Percentiles rank a stretch among this genome's conserved stretches.
phyloP scores from a whole-genome alignment of 176 grass and related monocot species.

The Bolboschoenus planiculmis region DNA sequence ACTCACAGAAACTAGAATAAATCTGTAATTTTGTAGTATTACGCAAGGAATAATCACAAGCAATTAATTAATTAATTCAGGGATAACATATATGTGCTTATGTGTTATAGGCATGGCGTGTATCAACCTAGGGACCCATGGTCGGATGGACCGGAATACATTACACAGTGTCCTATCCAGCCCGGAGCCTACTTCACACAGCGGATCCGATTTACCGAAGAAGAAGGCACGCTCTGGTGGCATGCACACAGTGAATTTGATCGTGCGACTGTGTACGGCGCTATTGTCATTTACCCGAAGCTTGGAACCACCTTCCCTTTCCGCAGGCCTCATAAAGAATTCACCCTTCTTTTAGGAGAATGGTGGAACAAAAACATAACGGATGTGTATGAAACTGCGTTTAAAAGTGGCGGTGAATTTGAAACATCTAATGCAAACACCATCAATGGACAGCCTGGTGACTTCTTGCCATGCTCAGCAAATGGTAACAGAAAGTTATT shows the following conservation, averaged over 20 bases:
- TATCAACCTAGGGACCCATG: constrained; percentile 45
- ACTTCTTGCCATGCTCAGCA: constrained; percentile 5
- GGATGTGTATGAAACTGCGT: too few relatives aligned
- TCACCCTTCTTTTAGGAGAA: constrained; percentile 53
- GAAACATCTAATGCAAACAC: constrained; percentile 40
- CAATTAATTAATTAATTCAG: too few relatives aligned
- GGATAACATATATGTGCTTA: too few relatives aligned
- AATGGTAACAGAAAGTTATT: constrained; percentile 5
- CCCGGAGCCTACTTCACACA: constrained; percentile 45
- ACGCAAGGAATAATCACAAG: too few relatives aligned
- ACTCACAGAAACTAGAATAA: too few relatives aligned
- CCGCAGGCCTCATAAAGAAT: constrained; percentile 44
- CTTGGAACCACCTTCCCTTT: constrained; percentile 47
- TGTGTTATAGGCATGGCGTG: constrained; percentile 45
- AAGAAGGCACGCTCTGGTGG: constrained; percentile 84
- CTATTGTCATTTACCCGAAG: constrained; percentile 42
- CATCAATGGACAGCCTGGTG: constrained; percentile 40
- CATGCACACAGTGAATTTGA: constrained; percentile 51
- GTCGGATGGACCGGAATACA: constrained; percentile 48
- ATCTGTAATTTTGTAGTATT: too few relatives aligned
- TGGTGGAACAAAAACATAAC: too few relatives aligned
- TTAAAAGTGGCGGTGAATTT: constrained; percentile 34
- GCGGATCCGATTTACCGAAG: constrained; percentile 46
- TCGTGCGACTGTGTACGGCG: constrained; percentile 61
- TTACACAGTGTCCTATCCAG: constrained; percentile 55